Evolutionary conservation across 768 basidiomycete genomes (phyloP), one percentile per base, ranked within the genome.

Genomic region (Boletus pseudo-olivaceus): DNA sequence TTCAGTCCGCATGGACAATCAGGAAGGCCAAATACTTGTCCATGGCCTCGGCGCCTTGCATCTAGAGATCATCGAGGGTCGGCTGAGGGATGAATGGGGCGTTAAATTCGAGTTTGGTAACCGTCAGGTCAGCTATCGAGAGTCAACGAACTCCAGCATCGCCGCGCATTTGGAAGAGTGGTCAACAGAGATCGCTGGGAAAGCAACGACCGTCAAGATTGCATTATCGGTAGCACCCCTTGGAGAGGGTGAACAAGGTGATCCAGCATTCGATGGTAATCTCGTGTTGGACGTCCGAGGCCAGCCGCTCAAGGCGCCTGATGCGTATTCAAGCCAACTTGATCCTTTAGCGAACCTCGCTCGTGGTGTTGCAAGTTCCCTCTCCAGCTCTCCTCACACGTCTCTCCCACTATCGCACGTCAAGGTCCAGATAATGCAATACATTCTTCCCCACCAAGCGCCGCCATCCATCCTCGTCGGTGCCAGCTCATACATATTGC

Each of bases 21-120:
- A 89, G 51, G 92, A 94, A 59, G 92, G 90, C 1, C 92, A 94
- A 62, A 75, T 91, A 33, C 78, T 94, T 30, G 78, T 91, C 1
- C 89, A 93, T 60, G 91, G 91, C 2, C 81, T 94, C 39, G 92
- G 92, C 14, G 82, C 88, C 30, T 78, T 94, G 12, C 92, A 94
- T 65, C 79, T 94, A n/a, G 92, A 94, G 69, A 93, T 94, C 51
- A 78, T 93, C 10, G 89, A 90, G 70, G 82, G 84, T n/a, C 80
- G 93, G 40, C 74, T 94, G 27, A 78, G 76, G 49, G 84, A 90
- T 52, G 92, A 93, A 70, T 94, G 88, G 87, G 78, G 82, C 32
- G 88, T 75, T 32, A 77, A 80, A 42, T 92, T 90, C 63, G 85
- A 92, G 63, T 80, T 93, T 59, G 90, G 92, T 6, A 74, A 72